Conservation (phyloP, 2,329 filamentous ascomycete genomes). For the Exophiala spinifera region DNA sequence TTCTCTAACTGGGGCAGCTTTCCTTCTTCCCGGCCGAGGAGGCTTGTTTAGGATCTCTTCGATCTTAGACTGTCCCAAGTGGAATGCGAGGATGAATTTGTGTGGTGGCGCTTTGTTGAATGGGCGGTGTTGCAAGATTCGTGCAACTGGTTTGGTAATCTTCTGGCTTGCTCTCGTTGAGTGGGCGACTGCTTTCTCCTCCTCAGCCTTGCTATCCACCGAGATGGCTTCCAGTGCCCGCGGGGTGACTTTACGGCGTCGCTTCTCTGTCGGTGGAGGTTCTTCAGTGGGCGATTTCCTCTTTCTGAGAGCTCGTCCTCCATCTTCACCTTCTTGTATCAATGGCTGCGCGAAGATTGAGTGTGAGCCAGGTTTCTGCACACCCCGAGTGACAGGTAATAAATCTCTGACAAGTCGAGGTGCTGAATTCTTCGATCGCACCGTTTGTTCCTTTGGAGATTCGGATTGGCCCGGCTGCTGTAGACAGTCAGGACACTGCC, state of each 20-base stretch:
- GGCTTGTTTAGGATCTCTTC: constrained; percentile 57
- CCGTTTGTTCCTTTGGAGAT: constrained; percentile 38
- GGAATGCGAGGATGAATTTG: constrained; percentile 58
- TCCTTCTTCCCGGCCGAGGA: constrained; percentile 58
- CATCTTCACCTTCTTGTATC: constrained; percentile 51
- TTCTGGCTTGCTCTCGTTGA: constrained; percentile 39
- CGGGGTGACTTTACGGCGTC: constrained; percentile 24
- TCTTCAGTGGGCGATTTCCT: constrained; percentile 74
- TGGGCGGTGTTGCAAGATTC: constrained; percentile 29
- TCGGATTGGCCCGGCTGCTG: constrained; percentile 49
- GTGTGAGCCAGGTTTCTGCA: constrained; percentile 66
- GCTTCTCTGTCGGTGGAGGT: constrained; percentile 30
- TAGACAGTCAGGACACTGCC: constrained; percentile 35
- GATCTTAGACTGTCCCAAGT: constrained; percentile 58
- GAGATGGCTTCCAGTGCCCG: constrained; percentile 22
- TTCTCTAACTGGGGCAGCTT: constrained; percentile 38
- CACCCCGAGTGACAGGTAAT: constrained; percentile 64
- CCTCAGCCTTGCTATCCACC: constrained; percentile 15
- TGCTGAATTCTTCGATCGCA: constrained; percentile 55
- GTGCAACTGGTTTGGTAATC: constrained; percentile 20
- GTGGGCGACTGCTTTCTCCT: constrained; percentile 20
- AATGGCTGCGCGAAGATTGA: constrained; percentile 59
- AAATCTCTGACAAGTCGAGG: constrained; percentile 69
- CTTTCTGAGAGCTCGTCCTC: constrained; percentile 74
- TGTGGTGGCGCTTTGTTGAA: constrained; percentile 35